Base-by-base conservation (phyloP, 2,329 filamentous ascomycete genomes). In the Pestalotiopsis fici region DNA sequence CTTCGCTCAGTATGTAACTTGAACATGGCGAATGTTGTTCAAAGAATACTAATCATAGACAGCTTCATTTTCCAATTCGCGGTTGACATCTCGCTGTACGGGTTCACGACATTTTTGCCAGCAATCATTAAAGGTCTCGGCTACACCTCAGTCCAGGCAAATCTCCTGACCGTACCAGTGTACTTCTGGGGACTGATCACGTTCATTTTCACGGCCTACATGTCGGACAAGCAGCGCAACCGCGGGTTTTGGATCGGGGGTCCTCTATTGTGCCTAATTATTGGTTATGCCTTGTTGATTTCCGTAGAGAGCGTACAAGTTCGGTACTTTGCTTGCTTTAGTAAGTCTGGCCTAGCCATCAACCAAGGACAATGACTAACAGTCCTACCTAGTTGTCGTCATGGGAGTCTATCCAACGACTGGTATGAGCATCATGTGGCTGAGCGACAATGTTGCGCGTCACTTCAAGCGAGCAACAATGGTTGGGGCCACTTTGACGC, bases 401-500 rank as follows among this genome's bases (percentile, higher is more conserved):
- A 68, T 73, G 23, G 75, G 74, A 11, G 74, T 76, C 23, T 76
- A 75, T 37, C 71, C 74, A 3, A 76, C 71, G 12, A 66, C 76
- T 55, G 71, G 78, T 13, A 73, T 81, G 39, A 83, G 80, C 66
- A 67, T 81, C 1, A 82, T 81, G 43, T 86, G 84, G 83, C 71
- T 85, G 4, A 83, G 82, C 23, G 83, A 83, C 56, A 86, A 85
- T 39, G 76, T 82, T 1, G 81, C 82, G 4, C 81, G 80, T 1
- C 83, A 86, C 56, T 84, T 83, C 72, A 80, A 83, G 28, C 80
- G 84, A 18, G 83, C 84, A 0, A 78, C 83, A 0, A 82, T 79
- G 3, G 79, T 86, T 12, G 83, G 83, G 1, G 73, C 83, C 31
- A 79, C 83, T 11, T 80, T 83, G 63, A 84, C 83, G 0, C 77